Conservation (phyloP, 2,329 filamentous ascomycete species). For the Hypoxylon sp. region DNA sequence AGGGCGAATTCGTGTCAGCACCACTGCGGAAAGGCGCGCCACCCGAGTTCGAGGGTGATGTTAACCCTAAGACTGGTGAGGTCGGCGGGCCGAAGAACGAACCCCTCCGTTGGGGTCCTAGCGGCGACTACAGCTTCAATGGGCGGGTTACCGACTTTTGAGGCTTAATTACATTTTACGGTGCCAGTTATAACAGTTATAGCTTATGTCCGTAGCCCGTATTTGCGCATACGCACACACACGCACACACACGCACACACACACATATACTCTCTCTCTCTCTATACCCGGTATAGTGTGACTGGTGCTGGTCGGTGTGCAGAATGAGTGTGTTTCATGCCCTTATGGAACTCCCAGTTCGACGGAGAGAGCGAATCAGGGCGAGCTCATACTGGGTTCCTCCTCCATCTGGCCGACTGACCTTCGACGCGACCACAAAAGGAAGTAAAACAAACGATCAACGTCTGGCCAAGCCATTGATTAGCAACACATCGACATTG, state of each 20-base stretch:
- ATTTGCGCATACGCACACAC: too few species aligned
- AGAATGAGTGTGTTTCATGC: background rate
- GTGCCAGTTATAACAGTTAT: too few species aligned
- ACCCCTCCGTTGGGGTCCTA: conserved; percentile 86
- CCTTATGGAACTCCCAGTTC: background rate
- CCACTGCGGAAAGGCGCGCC: conserved; percentile 75
- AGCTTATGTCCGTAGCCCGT: too few species aligned
- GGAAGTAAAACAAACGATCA: background rate
- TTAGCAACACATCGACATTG: background rate
- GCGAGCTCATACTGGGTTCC: background rate
- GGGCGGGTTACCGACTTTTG: conserved; percentile 93
- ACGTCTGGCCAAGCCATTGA: background rate
- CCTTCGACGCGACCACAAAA: background rate
- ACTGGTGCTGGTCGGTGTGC: background rate
- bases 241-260: too few species aligned
- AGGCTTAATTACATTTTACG: conserved; percentile 2
- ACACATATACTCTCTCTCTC: too few species aligned
- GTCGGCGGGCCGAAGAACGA: conserved; percentile 98
- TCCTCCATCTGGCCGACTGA: background rate
- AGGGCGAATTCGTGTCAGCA: conserved; percentile 18
- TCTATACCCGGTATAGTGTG: too few species aligned
- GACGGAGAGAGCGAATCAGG: background rate
- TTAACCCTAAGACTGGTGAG: conserved; percentile 94
- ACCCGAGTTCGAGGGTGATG: conserved; percentile 93
- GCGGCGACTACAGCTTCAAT: conserved; percentile 91